Conservation (phyloP, 2,329 filamentous ascomycete genomes). For the Arthrinium puccinioides region DNA sequence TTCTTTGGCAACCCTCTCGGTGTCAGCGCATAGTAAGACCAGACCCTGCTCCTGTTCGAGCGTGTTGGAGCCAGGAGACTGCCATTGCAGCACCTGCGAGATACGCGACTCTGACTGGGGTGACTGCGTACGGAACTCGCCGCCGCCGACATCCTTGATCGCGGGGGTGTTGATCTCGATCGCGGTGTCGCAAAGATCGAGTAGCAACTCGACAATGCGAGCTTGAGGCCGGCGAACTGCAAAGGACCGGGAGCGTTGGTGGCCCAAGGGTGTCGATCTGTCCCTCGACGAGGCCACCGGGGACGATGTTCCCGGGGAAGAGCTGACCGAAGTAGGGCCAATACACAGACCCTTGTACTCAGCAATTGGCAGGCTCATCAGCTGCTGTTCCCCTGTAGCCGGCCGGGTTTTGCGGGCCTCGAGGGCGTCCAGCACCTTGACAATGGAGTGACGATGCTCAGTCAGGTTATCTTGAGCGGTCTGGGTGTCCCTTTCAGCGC, state of each 20-base stretch:
- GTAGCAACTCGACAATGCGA: constrained; percentile 86
- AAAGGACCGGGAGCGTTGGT: constrained; percentile 78
- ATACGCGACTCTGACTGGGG: constrained; percentile 94
- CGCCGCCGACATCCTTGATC: constrained; percentile 71
- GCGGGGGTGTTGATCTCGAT: constrained; percentile 91
- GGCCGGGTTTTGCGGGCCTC: constrained; percentile 69
- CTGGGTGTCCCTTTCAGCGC: constrained; percentile 95
- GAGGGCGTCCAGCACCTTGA: constrained; percentile 87
- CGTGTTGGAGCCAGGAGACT: constrained; percentile 85
- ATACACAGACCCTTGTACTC: constrained; percentile 89
- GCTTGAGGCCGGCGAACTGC: constrained; percentile 83
- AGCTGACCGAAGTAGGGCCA: constrained; percentile 63
- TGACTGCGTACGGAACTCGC: constrained; percentile 86
- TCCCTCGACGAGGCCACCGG: constrained; percentile 65
- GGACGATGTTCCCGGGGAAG: constrained; percentile 65
- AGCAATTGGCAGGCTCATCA: constrained; percentile 44
- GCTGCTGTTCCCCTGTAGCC: constrained; percentile 42
- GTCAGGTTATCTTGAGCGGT: constrained; percentile 87
- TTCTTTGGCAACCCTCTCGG: constrained; percentile 71
- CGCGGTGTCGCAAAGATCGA: constrained; percentile 93
- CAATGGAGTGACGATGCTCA: constrained; percentile 90
- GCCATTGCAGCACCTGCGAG: constrained; percentile 92
- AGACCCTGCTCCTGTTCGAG: constrained; percentile 90
- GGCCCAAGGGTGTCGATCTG: constrained; percentile 70
- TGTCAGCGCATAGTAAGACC: constrained; percentile 81